These are phyloP conservation scores for Rhizophagus prolifer DNA, from an alignment of 192 early-diverging fungal species.

Conservation along the genomic window DNA sequence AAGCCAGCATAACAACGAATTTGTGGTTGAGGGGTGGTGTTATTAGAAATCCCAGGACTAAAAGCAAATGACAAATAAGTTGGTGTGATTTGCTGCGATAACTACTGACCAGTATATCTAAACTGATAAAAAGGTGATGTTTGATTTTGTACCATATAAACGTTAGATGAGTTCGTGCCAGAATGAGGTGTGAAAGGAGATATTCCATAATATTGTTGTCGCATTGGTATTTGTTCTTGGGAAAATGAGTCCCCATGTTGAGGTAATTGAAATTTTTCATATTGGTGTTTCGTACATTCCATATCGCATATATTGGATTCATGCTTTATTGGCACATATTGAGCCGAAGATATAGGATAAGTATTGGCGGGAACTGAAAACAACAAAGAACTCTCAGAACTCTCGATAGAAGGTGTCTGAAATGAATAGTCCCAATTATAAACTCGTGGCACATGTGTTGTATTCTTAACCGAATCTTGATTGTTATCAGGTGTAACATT, in stretches of 20 bases:
- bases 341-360: conserved; percentile 4
- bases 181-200: background rate
- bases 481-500: too few species aligned
- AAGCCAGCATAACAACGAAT: background rate
- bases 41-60: background rate
- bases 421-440: background rate
- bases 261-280: background rate
- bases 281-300: background rate
- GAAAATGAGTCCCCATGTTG: background rate
- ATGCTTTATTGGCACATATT: background rate
- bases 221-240: conserved; percentile 1
- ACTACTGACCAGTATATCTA: background rate
- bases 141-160: background rate
- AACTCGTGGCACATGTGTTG: background rate
- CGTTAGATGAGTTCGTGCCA: background rate
- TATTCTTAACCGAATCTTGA: background rate
- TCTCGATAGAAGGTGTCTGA: too few species aligned
- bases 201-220: background rate
- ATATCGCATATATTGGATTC: background rate
- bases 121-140: background rate
- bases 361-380: conserved; percentile 12
- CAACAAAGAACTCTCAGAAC: background rate
- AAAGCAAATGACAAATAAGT: background rate
- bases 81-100: background rate
- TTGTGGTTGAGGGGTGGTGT: background rate